These are phyloP conservation scores for Cladophialophora carrionii DNA, from an alignment of 2,329 filamentous ascomycete genomes.

Conservation along the genomic window DNA sequence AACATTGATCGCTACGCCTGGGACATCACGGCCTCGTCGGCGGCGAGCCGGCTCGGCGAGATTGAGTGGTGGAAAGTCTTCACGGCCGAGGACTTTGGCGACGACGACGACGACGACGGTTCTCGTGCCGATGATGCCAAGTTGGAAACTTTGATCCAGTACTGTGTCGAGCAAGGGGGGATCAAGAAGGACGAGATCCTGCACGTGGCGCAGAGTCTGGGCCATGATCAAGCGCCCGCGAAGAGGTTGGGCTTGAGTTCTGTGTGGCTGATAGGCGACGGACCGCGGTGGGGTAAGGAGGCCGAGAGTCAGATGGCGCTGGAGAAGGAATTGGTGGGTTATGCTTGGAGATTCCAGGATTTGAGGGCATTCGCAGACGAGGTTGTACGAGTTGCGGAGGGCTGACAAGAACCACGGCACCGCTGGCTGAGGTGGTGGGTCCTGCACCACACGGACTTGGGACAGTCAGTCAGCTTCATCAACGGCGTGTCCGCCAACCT, in stretches of 20 bases:
- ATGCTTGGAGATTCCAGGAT: constrained; percentile 35
- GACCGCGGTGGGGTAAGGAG: constrained; percentile 37
- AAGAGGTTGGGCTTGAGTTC: constrained; percentile 63
- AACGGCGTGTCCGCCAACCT: too few species aligned
- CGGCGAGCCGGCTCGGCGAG: constrained; percentile 62
- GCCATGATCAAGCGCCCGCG: constrained; percentile 69
- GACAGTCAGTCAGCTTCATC: too few species aligned
- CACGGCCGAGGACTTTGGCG: constrained; percentile 73
- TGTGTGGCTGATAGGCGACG: constrained; percentile 55
- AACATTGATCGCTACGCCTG: constrained; percentile 62
- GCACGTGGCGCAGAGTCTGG: constrained; percentile 70
- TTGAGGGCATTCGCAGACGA: constrained; percentile 32
- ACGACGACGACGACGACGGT: constrained; percentile 63
- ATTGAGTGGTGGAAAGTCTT: constrained; percentile 52
- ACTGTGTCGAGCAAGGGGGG: constrained; percentile 59
- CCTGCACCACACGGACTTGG: too few species aligned
- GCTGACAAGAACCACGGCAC: background rate
- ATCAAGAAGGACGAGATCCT: constrained; percentile 62
- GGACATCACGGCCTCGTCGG: constrained; percentile 47
- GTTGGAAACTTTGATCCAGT: constrained; percentile 52
- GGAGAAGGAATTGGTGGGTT: constrained; percentile 37
- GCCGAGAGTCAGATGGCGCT: constrained; percentile 37
- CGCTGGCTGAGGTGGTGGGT: background rate
- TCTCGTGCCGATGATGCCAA: constrained; percentile 36
- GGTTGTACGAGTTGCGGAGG: constrained; percentile 16